Evolutionary conservation across 2,329 filamentous ascomycete species (phyloP).

Genomic region (Xylariaceae sp.): DNA sequence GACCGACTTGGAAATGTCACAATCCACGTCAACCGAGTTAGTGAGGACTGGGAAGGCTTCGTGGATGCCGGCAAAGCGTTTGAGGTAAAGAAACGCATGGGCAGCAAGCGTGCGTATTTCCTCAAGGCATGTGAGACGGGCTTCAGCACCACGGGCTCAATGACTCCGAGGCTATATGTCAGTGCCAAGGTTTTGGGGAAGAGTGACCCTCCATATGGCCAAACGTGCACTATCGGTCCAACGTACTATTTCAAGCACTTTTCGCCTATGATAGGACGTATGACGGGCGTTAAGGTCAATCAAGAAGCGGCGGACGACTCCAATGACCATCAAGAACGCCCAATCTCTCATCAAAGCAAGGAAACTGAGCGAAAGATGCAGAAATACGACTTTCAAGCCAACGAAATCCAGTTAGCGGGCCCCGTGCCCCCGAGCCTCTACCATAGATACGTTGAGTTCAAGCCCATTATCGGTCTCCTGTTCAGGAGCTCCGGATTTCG

Average conservation of each 20-base stretch:
- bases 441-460: constrained; percentile 91
- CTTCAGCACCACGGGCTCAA: constrained; percentile 56
- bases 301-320: constrained; percentile 50
- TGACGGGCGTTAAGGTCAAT: constrained; percentile 69
- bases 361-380: constrained; percentile 50
- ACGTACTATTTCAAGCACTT: constrained; percentile 75
- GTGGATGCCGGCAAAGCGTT: constrained; percentile 55
- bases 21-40: constrained; percentile 56
- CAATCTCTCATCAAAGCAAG: constrained; percentile 11
- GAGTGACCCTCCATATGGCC: constrained; percentile 65
- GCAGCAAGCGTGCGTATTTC: constrained; percentile 81
- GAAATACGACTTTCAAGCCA: constrained; percentile 91
- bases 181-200: constrained; percentile 75
- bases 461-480: constrained; percentile 83
- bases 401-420: constrained; percentile 81
- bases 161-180: constrained; percentile 67
- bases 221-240: constrained; percentile 76
- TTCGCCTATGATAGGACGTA: constrained; percentile 80
- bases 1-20: constrained; percentile 86
- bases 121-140: constrained; percentile 64
- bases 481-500: constrained; percentile 74
- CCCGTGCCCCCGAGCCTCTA: constrained; percentile 78
- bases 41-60: constrained; percentile 65
- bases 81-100: constrained; percentile 75
- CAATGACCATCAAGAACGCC: constrained; percentile 23